A percentile compares a stretch with the other conserved stretches of the same genome.
Conservation (phyloP, 2,329 filamentous ascomycete species). For the Aspergillus sp. region DNA sequence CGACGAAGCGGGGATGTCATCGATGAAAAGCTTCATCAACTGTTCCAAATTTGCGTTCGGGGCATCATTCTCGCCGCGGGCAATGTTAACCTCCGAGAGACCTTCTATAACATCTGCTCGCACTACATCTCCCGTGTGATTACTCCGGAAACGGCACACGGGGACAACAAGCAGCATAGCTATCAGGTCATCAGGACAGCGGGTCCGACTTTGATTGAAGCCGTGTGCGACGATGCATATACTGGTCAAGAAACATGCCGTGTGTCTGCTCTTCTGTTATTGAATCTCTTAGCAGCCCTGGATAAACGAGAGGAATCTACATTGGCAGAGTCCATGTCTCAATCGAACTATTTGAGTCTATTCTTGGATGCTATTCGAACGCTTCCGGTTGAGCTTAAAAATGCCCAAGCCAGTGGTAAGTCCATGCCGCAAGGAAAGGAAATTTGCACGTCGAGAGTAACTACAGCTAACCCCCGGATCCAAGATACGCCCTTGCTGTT, state of each 20-base stretch:
- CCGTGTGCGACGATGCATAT: slow-evolving; percentile 90
- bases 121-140: slow-evolving; percentile 73
- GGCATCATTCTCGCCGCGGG: slow-evolving; percentile 74
- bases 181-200: slow-evolving; percentile 73
- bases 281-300: slow-evolving; percentile 73
- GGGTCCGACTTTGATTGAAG: slow-evolving; percentile 78
- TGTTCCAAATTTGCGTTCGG: slow-evolving; percentile 83
- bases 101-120: slow-evolving; percentile 90
- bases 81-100: slow-evolving; percentile 70
- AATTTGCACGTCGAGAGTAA: too few species aligned
- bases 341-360: slow-evolving; percentile 87
- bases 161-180: slow-evolving; percentile 49
- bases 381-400: slow-evolving; percentile 70
- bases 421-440: not conserved
- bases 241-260: slow-evolving; percentile 78
- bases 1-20: slow-evolving; percentile 65
- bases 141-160: slow-evolving; percentile 49
- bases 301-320: slow-evolving; percentile 70
- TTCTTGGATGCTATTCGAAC: slow-evolving; percentile 83
- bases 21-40: slow-evolving; percentile 84
- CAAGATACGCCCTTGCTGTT: slow-evolving; percentile 57
- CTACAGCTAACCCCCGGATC: slow-evolving; percentile 8
- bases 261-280: slow-evolving; percentile 79
- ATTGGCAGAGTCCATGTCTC: slow-evolving; percentile 75
- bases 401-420: slow-evolving; percentile 58